Evolutionary conservation across 2,329 filamentous ascomycete species (phyloP).

Genomic region (Bipolaris bicolor): DNA sequence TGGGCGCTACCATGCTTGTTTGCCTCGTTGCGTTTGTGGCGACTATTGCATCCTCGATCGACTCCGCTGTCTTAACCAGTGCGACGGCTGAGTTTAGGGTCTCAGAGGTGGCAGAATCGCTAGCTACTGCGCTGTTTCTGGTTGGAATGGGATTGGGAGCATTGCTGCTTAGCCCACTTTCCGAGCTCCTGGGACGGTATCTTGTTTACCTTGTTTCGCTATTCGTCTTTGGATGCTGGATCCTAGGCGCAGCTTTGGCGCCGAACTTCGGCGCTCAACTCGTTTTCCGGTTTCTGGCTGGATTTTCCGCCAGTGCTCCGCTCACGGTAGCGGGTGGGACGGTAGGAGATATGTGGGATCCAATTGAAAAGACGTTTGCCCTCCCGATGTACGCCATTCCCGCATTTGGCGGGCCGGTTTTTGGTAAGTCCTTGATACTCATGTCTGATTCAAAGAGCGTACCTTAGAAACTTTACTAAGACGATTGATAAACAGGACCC

Average conservation of each 20-base stretch:
- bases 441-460: background rate
- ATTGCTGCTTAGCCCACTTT: slow-evolving; percentile 53
- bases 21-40: slow-evolving; percentile 57
- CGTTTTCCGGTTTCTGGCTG: slow-evolving; percentile 57
- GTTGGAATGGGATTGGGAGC: slow-evolving; percentile 56
- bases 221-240: slow-evolving; percentile 40
- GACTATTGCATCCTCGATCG: slow-evolving; percentile 60
- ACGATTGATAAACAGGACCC: slow-evolving; percentile 48
- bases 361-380: slow-evolving; percentile 31
- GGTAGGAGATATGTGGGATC: slow-evolving; percentile 29
- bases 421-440: slow-evolving; percentile 12
- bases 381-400: slow-evolving; percentile 35
- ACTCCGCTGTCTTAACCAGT: slow-evolving; percentile 56
- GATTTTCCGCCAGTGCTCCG: slow-evolving; percentile 53
- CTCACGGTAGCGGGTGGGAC: slow-evolving; percentile 30
- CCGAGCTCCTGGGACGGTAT: slow-evolving; percentile 52
- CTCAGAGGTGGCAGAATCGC: slow-evolving; percentile 51
- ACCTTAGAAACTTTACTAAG: background rate
- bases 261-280: slow-evolving; percentile 58
- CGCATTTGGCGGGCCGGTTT: slow-evolving; percentile 21
- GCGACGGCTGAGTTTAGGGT: slow-evolving; percentile 58
- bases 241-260: slow-evolving; percentile 40
- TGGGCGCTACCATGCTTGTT: slow-evolving; percentile 11
- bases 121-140: slow-evolving; percentile 57
- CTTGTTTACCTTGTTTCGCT: slow-evolving; percentile 48